Base-by-base conservation (phyloP, 345 rosid species). In the Lagerstroemia speciosa region DNA sequence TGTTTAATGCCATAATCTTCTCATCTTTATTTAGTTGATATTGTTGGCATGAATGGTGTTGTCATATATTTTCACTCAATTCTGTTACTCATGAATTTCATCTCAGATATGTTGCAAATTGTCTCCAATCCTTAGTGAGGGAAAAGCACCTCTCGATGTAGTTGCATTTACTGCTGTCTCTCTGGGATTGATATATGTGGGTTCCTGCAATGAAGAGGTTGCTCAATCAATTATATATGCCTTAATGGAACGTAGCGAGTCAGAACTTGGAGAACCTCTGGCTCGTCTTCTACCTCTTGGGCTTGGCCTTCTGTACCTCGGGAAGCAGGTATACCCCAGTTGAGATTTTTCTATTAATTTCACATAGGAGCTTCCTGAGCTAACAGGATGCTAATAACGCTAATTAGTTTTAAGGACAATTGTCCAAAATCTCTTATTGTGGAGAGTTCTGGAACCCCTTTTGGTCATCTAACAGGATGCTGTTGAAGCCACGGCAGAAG, bases 151-250 rank as follows among this genome's bases (percentile, higher is more conserved):
- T 15, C 96, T 86, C 37, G 99, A 95, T 66, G 97, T 92, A 63
- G 79, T 87, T 67, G 92, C 98, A 48, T 95, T 95, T 70, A 83
- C 93, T 67, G 92, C 92, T 46, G 86, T 95, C 74, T 82, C 93
- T 41, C 84, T 95, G 85, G 99, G 99, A 29, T 83, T 95, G 83
- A 74, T 92, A 75, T 92, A 80, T 50, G 96, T 95, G 71, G 93
- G 97, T 61, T 95, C 99, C 34, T 95, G 98, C 79, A 92, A 95
- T 60, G 98, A 90, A 82, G 97, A 88, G 72, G 96, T 95, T 60
- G 97, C 98, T 19, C 92, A 95, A 65, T 90, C 93, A 67, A 92
- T 95, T 38, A 88, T 88, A 73, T 84, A 84, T 84, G 86, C 96
- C 62, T 76, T 95, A 64, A 90, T 87, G 97, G 93, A 88, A 72